Conservation (phyloP, 768 basidiomycete species). For the Trametes maxima region DNA sequence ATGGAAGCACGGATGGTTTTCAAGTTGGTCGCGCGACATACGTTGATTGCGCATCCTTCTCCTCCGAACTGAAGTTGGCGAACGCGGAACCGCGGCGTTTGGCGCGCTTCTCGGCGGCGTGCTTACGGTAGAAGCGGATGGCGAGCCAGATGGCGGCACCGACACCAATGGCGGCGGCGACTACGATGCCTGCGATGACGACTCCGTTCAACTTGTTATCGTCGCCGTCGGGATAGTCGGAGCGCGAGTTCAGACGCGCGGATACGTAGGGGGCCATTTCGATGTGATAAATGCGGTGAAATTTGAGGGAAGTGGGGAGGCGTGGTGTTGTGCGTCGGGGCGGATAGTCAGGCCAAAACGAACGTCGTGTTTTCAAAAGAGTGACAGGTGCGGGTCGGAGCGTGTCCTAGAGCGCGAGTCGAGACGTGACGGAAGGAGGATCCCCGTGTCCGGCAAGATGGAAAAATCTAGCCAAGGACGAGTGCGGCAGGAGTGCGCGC, state of each 20-base stretch:
- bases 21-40: not conserved
- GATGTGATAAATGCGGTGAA: not conserved
- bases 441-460: not conserved
- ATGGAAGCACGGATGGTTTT: not conserved
- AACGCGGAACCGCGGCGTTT: conserved; percentile 17
- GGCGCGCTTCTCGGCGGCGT: conserved; percentile 22
- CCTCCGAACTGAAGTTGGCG: conserved; percentile 12
- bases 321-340: not conserved
- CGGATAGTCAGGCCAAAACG: not conserved
- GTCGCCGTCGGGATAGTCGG: conserved; percentile 12
- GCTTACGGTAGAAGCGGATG: conserved; percentile 44
- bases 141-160: conserved; percentile 46
- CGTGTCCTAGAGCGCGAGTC: not conserved
- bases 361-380: conserved; percentile 8
- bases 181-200: conserved; percentile 53
- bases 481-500: not conserved
- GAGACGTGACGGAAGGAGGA: not conserved
- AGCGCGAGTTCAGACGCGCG: conserved; percentile 2
- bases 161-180: conserved; percentile 46
- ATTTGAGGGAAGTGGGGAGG: not conserved
- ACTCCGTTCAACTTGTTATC: conserved; percentile 32
- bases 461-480: not conserved
- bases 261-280: conserved; percentile 36
- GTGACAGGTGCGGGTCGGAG: conserved; percentile 9
- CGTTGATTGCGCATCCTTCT: conserved; percentile 12